Base-by-base conservation (phyloP, 306 rosid genomes). In the Rosa persica region DNA sequence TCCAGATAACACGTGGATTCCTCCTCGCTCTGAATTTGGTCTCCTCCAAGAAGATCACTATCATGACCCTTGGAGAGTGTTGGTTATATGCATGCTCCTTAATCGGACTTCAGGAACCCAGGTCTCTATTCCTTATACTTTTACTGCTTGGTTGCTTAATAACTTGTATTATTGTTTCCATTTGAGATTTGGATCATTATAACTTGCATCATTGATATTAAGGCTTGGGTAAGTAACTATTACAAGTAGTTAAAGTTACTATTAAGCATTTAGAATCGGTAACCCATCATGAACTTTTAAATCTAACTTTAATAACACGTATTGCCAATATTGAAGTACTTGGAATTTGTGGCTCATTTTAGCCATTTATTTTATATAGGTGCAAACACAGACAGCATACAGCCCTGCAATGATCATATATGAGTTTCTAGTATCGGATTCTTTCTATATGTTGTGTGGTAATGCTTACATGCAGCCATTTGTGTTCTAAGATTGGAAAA, bases 1-100 rank as follows among this genome's bases (percentile, higher is more conserved):
- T 25, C 55, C 80, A 6, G 83, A 89, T 67, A 85, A 93, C 76
- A 81, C 79, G 70, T 93, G 96, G 97, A 62, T 60, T 47, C 94
- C 97, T 80, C 97, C 97, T 12, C 81, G 81, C 70, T 90, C 97
- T 13, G 19, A 19, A 0, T 10, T 23, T 58, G 12, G 25, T 82
- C 96, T 93, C 67, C 84, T 93, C 74, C 96, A 93, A 83, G 92
- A 93, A 78, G 81, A 75, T 64, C 96, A 93, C 75, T 67, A 58
- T 6, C 81, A 84, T 67, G 93, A 93, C 78, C 97, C 97, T 38
- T 90, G 96, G 97, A 89, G 90, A 70, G 94, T 93, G 22, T 57
- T 93, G 77, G 84, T 89, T 43, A 93, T 93, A 9, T 93, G 97
- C 57, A 79, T 89, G 86, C 92, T 90, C 36, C 85, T 93, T 48